Conservation (phyloP, 305 asterid species). For the Lippia alba region DNA sequence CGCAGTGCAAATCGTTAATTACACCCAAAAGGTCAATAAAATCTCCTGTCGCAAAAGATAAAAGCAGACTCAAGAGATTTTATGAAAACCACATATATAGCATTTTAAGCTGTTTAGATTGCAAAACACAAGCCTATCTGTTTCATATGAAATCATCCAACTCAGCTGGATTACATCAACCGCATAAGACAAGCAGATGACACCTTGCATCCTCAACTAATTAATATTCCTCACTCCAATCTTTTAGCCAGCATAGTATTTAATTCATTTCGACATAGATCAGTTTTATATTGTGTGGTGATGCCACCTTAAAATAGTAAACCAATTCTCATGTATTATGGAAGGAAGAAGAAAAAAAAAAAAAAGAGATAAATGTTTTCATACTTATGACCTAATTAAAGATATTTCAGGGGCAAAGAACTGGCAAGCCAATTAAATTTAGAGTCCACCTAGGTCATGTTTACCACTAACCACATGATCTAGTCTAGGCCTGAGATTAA, state of each 20-base stretch:
- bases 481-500: conserved; percentile 15
- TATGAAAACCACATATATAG: not conserved
- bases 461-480: conserved; percentile 26
- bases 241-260: conserved; percentile 10
- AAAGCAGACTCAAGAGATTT: not conserved
- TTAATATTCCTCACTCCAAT: conserved; percentile 12
- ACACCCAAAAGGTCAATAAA: conserved; percentile 1
- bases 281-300: not conserved
- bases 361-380: not conserved
- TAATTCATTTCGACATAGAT: not conserved
- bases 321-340: not conserved
- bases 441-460: conserved; percentile 16
- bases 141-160: not conserved
- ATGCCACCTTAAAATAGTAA: not conserved
- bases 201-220: conserved; percentile 10
- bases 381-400: no score
- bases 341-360: not conserved
- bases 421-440: conserved; percentile 10
- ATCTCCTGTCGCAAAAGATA: conserved; percentile 10
- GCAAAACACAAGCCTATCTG: not conserved
- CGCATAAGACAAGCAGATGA: conserved; percentile 21
- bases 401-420: not conserved
- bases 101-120: not conserved
- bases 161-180: not conserved
- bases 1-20: conserved; percentile 14